Evolutionary conservation across 371 early-diverging fungal genomes (phyloP).

Genomic region (Lichtheimia corymbifera): DNA sequence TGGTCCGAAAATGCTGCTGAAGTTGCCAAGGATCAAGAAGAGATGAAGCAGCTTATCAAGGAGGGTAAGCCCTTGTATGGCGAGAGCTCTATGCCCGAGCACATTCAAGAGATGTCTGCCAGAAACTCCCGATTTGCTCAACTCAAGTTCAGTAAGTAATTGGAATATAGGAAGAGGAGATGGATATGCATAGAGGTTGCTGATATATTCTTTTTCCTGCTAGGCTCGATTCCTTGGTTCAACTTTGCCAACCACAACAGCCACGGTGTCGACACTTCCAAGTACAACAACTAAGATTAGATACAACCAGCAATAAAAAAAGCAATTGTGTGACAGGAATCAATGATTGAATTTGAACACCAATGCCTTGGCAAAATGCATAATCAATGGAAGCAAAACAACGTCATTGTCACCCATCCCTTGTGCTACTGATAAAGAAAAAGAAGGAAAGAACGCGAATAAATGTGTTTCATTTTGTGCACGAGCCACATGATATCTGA

Average conservation of each 20-base stretch:
- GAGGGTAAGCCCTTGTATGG: constrained; percentile 79
- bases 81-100: constrained; percentile 58
- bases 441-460: no score
- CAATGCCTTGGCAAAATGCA: no score
- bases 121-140: constrained; percentile 71
- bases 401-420: no score
- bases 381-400: no score
- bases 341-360: no score
- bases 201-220: neutral
- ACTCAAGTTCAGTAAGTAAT: constrained; percentile 65
- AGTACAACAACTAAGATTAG: constrained; percentile 32
- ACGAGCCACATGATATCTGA: no score
- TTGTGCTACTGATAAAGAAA: no score
- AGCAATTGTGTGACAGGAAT: constrained; percentile 1
- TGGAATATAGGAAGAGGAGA: neutral
- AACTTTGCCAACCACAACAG: constrained; percentile 83
- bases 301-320: neutral
- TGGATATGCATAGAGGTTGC: neutral
- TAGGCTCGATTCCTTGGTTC: constrained; percentile 76
- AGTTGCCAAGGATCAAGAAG: constrained; percentile 66
- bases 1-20: constrained; percentile 88
- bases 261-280: constrained; percentile 70
- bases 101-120: constrained; percentile 68
- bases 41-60: constrained; percentile 64
- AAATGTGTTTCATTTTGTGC: no score